These are phyloP conservation scores for Pseudogymnoascus sp. DNA, from an alignment of 2,329 filamentous ascomycete species.

Conservation along the genomic window DNA sequence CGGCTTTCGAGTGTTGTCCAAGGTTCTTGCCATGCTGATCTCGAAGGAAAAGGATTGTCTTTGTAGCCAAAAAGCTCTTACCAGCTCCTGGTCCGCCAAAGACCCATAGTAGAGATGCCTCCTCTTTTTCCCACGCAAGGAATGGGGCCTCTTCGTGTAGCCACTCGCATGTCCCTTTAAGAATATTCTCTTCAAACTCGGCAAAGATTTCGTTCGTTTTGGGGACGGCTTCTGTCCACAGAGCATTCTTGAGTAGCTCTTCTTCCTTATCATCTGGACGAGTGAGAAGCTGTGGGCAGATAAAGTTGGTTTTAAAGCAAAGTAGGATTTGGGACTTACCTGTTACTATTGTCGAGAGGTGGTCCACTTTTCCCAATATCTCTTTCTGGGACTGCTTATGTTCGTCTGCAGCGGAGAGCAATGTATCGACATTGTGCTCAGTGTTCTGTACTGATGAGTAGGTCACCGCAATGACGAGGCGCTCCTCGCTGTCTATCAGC, in stretches of 20 bases:
- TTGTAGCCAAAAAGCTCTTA: background rate
- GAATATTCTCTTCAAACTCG: background rate
- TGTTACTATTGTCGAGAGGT: background rate
- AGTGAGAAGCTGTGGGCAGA: background rate
- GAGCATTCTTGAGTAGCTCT: background rate
- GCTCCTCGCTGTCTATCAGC: background rate
- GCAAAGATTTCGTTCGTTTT: background rate
- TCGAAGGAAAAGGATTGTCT: background rate
- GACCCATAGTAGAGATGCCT: background rate
- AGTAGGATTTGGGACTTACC: background rate
- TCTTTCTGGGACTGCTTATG: background rate
- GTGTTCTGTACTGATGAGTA: background rate
- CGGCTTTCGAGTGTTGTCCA: background rate
- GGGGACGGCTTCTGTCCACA: background rate
- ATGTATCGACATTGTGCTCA: background rate
- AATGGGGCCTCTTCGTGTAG: background rate
- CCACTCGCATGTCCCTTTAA: background rate
- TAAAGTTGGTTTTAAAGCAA: background rate
- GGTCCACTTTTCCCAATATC: background rate
- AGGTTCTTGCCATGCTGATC: background rate
- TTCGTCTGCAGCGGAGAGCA: background rate
- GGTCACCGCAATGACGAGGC: background rate
- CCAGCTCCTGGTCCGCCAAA: background rate
- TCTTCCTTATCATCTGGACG: background rate
- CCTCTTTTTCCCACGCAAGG: background rate